Conservation (phyloP, 2,329 filamentous ascomycete genomes). For the Penicillium sp. region DNA sequence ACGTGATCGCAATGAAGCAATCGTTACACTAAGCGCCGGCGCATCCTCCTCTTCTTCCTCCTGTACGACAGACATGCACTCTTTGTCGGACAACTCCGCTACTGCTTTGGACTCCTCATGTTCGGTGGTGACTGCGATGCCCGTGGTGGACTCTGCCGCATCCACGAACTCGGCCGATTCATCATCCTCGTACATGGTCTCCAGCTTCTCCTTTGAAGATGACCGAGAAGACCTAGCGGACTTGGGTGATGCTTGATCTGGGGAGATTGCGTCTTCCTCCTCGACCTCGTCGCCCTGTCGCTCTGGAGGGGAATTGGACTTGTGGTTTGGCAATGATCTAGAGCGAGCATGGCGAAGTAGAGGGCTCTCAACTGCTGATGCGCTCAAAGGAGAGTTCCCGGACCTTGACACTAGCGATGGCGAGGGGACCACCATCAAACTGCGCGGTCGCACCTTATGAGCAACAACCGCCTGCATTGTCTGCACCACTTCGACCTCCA, state of each 20-base stretch:
- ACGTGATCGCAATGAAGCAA: slow-evolving; percentile 6
- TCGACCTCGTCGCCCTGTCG: slow-evolving; percentile 8
- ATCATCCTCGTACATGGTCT: slow-evolving; percentile 42
- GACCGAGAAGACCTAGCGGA: neutral
- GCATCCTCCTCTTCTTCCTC: slow-evolving; percentile 21
- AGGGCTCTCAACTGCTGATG: slow-evolving; percentile 22
- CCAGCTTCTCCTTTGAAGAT: slow-evolving; percentile 32
- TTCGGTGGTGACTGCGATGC: slow-evolving; percentile 18
- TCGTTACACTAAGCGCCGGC: slow-evolving; percentile 14
- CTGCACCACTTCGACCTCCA: slow-evolving; percentile 59
- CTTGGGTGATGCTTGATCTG: slow-evolving; percentile 22
- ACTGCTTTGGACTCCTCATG: slow-evolving; percentile 5
- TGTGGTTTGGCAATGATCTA: slow-evolving; percentile 50
- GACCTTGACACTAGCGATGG: slow-evolving; percentile 29
- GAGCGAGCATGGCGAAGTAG: slow-evolving; percentile 43
- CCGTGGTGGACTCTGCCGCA: slow-evolving; percentile 17
- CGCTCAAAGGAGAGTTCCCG: slow-evolving; percentile 26
- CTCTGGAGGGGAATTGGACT: slow-evolving; percentile 11
- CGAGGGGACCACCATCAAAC: slow-evolving; percentile 43
- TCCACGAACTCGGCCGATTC: slow-evolving; percentile 27
- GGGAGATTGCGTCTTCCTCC: slow-evolving; percentile 6
- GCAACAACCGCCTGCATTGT: slow-evolving; percentile 38
- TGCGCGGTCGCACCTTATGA: slow-evolving; percentile 44
- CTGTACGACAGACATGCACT: slow-evolving; percentile 21
- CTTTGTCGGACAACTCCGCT: slow-evolving; percentile 11